Base-by-base conservation (phyloP, 129 eudicot species). In the Tagetes patula region DNA sequence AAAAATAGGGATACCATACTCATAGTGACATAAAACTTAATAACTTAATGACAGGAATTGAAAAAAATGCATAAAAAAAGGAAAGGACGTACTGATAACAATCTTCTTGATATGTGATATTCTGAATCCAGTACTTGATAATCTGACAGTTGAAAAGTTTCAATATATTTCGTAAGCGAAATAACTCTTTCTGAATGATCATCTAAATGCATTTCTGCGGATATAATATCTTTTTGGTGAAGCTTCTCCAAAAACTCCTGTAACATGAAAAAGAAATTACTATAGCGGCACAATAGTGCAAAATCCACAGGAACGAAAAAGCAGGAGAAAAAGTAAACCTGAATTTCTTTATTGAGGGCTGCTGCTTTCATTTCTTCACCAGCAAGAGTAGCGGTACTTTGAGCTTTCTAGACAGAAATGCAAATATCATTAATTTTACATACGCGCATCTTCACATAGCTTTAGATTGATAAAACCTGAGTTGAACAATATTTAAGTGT, bases 101-200 rank as follows among this genome's bases (percentile, higher is more conserved):
- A 75, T 80, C 74, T 87, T 67, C 77, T 70, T 85, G 89, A 83
- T 72, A 92, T 66, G 76, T 72, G 60, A 74, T 86, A 92, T 71
- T 89, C 94, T 54, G 91, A 77, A 40, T 89, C 96, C 53, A 92
- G 70, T 39, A 58, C 71, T 77, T 83, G 85, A 70, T 83, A 89
- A 79, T 82, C 65, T 69, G 82, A 89, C 68, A 76, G 86, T 55
- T 72, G 72, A 37, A 89, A 79, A 75, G 76, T 77, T 74, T 92
- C 85, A 70, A 83, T 60, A 70, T 85, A 67, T 65, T 85, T 77
- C 30, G 63, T 38, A 40, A 89, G 75, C 73, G 63, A 64, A 74
- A 45, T 45, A 33, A 72, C 73, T 60, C 72, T 71, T 56, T 77
- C 71, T 39, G 61, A 49, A 31, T 82, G 74, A 67, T 74, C 87